Evolutionary conservation across 2,329 filamentous ascomycete genomes (phyloP), one percentile per base, ranked within the genome.

Genomic region (Helminthosporium solani): DNA sequence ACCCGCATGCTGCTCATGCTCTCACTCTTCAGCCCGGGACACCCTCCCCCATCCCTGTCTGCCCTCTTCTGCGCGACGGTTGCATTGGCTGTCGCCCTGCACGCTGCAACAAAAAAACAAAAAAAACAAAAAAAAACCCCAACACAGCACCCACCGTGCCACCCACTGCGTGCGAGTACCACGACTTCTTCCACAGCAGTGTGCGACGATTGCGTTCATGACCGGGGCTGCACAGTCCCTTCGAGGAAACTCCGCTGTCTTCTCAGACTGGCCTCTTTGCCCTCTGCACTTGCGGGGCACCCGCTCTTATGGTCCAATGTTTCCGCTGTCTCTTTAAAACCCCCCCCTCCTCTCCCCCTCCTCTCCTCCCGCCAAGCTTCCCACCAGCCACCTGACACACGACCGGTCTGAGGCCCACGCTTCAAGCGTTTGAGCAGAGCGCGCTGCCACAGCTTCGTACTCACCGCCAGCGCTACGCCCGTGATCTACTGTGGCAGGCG

Each of bases 371-470:
- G 53, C 53, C 47, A 51, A 49, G 50, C 14, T 40, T 28, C 23
- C 18, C 27, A 20, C 49, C 44, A 56, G 54, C 52, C 52, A 49
- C 55, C 56, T 66, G 61, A 61, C 42, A 60, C 63, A 61, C 47
- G 52, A 46, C 53, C 49, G 54, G 64, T 66, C 42, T 61, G 60
- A 65, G 56, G 23, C 47, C 43, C 50, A 58, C 54, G 60, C 60
- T 55, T 53, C 53, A 58, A 33, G 49, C 53, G 62, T 65, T 65
- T 68, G 57, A 63, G 50, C 42, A 50, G 56, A 54, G 53, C 58
- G 52, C 61, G 56, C 51, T 60, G 55, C 56, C 60, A 55, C 50
- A 56, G 46, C 49, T 36, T 42, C 33, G 39, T 37, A 46, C 58
- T 60, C 53, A 58, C 59, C 49, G 54, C 58, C 60, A 51, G 49